Base-by-base conservation (phyloP, 2,329 filamentous ascomycete species). In the Aaosphaeria arxii region DNA sequence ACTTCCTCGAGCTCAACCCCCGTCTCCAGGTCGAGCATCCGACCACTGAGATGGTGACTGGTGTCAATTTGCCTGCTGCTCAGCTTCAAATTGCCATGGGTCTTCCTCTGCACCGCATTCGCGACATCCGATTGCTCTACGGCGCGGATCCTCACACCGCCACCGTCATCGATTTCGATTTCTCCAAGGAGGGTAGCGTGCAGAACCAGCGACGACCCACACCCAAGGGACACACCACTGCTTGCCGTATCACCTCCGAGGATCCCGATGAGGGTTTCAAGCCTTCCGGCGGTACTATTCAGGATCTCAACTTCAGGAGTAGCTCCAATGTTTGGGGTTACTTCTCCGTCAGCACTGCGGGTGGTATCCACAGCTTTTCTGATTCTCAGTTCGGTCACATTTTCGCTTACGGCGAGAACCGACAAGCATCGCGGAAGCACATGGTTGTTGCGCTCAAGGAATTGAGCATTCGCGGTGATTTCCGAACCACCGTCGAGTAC, bases 291-390 rank as follows among this genome's bases (percentile, higher is more conserved):
- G 94, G 94, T 84, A 95, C 92, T 45, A 95, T 99, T 84, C 94
- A 97, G 77, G 94, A 99, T 69, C 79, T 99, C 67, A 99, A 99
- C 81, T 99, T 99, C 84, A 85, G 94, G 69, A 95, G 88, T 78
- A 96, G 91, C 71, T 97, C 94, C 55, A 99, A 99, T 61, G 94
- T 97, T 48, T 99, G 94, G 94, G 94, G 94, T 81, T 99, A 99
- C 76, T 99, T 99, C 84, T 99, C 94, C 45, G 94, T 99, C 71
- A 89, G 91, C 77, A 94, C 91, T 7, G 87, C 91, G 47, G 92
- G 91, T 77, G 91, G 91, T 74, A 99, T 99, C 58, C 94, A 99
- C 83, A 96, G 90, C 74, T 99, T 96, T 81, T 97, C 94, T 6
- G 94, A 99, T 77, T 95, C 89, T 66, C 94, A 99, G 69, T 99